Evolutionary conservation across 2,329 filamentous ascomycete species (phyloP), one percentile per base, ranked within the genome.

Genomic region (Acarospora socialis): DNA sequence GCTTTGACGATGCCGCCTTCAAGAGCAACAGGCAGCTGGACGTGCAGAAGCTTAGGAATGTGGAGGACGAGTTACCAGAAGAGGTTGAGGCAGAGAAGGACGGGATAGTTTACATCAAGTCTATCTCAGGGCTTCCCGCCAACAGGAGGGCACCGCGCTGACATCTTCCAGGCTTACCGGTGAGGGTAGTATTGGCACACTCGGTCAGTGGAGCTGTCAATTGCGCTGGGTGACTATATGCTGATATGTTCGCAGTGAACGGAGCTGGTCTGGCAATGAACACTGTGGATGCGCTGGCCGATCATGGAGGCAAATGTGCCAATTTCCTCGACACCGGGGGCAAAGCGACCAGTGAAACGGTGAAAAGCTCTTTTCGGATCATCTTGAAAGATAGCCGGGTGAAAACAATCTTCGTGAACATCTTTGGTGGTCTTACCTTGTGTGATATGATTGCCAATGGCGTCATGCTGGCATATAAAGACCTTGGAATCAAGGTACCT

Each of bases 251-350:
- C 13, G 7, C 28, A 41, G 82, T 92, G 41, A 93, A 93, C 48
- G 83, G 84, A 25, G 84, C 86, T 0, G 84, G 84, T 0, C 67
- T 93, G 1, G 83, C 83, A 0, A 90, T 93, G 80, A 90, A 90
- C 51, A 92, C 83, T 0, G 74, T 86, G 37, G 84, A 93, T 51
- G 78, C 80, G 0, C 69, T 93, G 2, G 63, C 68, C 2, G 58
- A 72, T 8, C 69, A 72, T 33, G 76, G 76, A 6, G 81, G 81
- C 2, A 56, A 63, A 20, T 77, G 77, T 15, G 73, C 81, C 7
- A 93, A 93, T 46, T 92, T 93, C 52, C 65, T 93, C 33, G 84
- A 93, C 51, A 92, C 81, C 0, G 84, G 86, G 17, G 84, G 84
- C 21, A 90, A 92, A 52, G 84, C 84, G 0, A 93, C 83, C 0